Base-by-base conservation (phyloP, 2,329 filamentous ascomycete species). In the Lasiodiplodia sp. region DNA sequence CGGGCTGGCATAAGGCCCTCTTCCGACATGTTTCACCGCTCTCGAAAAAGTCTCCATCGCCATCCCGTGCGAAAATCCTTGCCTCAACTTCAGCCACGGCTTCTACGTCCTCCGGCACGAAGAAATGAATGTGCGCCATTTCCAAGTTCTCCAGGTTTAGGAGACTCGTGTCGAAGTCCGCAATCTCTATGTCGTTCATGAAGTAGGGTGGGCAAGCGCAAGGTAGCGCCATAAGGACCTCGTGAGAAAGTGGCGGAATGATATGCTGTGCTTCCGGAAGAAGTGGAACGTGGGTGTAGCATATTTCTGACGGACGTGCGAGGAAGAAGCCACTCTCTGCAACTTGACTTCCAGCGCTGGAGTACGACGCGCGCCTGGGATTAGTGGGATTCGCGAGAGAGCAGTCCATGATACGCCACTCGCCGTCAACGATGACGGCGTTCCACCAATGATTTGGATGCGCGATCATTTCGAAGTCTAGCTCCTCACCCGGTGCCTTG, bases 381-480 rank as follows among this genome's bases (percentile, higher is more conserved):
- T 98, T 93, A 0, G 95, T 97, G 14, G 95, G 94, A 71, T 91
- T 94, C 4, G 96, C 94, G 58, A 99, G 85, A 44, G 93, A 96
- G 78, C 93, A 96, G 79, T 99, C 96, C 83, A 99, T 93, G 72
- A 98, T 92, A 63, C 96, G 91, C 96, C 96, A 99, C 80, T 97
- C 94, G 25, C 92, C 91, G 78, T 99, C 96, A 10, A 97, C 90
- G 44, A 97, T 83, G 21, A 98, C 93, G 0, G 93, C 90, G 74
- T 99, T 99, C 96, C 96, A 99, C 89, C 92, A 98, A 81, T 99
- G 96, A 75, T 99, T 99, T 0, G 95, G 87, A 37, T 91, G 89
- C n/a, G 93, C 92, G 78, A 95, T 88, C 69, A 91, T 91, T 70
- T 92, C 92, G 53, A 94, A 84, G 74, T 98, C 94, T 10, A 81